Conservation (phyloP, 768 basidiomycete genomes). For the Melanogaster broomeanus region DNA sequence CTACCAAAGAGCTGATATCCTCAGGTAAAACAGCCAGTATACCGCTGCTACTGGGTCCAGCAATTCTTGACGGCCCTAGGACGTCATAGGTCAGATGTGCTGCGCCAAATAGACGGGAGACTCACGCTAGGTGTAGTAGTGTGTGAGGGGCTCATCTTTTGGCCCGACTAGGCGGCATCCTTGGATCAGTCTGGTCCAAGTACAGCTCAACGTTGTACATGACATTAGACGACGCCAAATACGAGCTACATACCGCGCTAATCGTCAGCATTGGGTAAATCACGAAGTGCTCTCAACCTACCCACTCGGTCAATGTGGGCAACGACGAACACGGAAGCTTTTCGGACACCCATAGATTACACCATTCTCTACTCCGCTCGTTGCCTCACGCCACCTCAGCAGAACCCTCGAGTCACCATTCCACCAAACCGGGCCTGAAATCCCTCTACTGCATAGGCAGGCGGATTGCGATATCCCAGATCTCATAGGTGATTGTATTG, state of each 20-base stretch:
- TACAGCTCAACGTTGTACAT: background rate
- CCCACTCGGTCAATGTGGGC: too few species aligned
- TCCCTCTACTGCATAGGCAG: too few species aligned
- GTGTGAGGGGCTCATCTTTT: conserved; percentile 76
- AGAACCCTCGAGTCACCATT: too few species aligned
- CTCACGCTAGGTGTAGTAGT: conserved; percentile 62
- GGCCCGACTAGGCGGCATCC: conserved; percentile 59
- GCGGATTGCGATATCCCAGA: too few species aligned
- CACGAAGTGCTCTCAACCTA: conserved; percentile 20
- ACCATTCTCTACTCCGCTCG: too few species aligned
- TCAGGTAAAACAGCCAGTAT: conserved; percentile 61
- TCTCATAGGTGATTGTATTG: too few species aligned
- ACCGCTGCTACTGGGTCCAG: conserved; percentile 66
- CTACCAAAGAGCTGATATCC: conserved; percentile 67
- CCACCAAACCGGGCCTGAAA: too few species aligned
- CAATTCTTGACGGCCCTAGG: conserved; percentile 69
- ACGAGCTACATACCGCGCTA: conserved; percentile 50
- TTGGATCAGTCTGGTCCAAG: conserved; percentile 62
- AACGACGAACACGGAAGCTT: too few species aligned
- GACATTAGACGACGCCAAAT: conserved; percentile 44
- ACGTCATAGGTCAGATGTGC: background rate
- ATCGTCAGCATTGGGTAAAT: background rate
- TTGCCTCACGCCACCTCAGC: too few species aligned
- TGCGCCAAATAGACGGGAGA: background rate
- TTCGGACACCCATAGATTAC: too few species aligned